These are phyloP conservation scores for Neocallimastix lanati DNA, from an alignment of 192 early-diverging fungal genomes.

Conservation along the genomic window DNA sequence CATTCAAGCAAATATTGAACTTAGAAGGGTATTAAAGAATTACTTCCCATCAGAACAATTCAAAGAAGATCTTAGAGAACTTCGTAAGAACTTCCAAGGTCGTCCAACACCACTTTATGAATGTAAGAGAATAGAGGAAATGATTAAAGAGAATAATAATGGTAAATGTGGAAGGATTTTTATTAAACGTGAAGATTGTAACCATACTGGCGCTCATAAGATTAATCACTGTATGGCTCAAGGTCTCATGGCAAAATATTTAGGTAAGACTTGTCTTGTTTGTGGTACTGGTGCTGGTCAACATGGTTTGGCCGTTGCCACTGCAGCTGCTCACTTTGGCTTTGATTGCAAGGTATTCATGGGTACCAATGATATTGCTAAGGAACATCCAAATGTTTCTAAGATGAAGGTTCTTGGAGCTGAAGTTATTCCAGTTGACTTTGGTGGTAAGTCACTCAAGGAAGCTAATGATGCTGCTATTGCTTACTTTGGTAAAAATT, in stretches of 20 bases:
- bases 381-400: background rate
- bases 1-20: background rate
- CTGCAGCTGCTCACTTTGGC: background rate
- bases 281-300: background rate
- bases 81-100: background rate
- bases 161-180: background rate
- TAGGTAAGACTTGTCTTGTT: background rate
- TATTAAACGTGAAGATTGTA: background rate
- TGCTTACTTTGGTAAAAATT: background rate
- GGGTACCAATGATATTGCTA: background rate
- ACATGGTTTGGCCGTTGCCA: background rate
- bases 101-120: background rate
- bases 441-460: background rate
- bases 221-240: background rate
- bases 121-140: background rate
- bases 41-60: background rate
- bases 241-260: background rate
- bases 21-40: background rate
- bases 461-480: background rate
- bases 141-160: background rate
- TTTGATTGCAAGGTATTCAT: background rate
- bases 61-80: background rate
- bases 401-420: background rate
- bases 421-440: background rate
- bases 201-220: background rate